Evolutionary conservation across 169 alveolate genomes (phyloP).

Genomic region (Eimeria necatrix): DNA sequence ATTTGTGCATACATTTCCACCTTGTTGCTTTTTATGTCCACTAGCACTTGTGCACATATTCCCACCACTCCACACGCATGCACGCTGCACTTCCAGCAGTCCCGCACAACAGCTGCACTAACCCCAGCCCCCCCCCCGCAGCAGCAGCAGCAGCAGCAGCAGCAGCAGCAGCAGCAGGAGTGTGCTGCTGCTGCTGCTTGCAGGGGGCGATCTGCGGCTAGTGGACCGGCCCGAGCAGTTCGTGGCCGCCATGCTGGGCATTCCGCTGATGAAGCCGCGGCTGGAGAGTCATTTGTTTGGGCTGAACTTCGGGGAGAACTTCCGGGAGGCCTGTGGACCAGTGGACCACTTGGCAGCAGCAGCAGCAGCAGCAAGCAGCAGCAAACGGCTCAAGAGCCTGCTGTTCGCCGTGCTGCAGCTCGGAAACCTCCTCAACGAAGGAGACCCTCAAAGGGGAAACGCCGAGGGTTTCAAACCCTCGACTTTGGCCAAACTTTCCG

Average conservation of each 20-base stretch:
- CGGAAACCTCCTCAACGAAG: constrained; percentile 92
- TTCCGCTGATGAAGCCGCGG: constrained; percentile 91
- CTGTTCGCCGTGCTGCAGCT: constrained; percentile 90
- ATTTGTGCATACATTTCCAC: no score
- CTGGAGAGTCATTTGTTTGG: constrained; percentile 92
- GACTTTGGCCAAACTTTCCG: constrained; percentile 90
- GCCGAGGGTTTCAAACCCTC: constrained; percentile 94
- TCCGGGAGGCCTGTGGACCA: constrained; percentile 89
- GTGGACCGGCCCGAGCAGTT: constrained; percentile 95
- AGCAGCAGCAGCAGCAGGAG: no score
- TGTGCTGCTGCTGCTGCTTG: no score
- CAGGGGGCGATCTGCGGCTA: constrained; percentile 92
- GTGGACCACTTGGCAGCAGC: constrained; percentile 88
- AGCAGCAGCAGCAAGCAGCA: constrained; percentile 89
- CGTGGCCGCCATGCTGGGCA: constrained; percentile 93
- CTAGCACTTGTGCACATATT: no score
- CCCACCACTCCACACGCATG: no score
- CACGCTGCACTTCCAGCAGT: no score
- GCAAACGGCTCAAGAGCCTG: constrained; percentile 87
- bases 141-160: no score
- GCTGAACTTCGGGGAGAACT: constrained; percentile 90
- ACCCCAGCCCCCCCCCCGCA: no score
- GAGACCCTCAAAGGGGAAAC: constrained; percentile 93
- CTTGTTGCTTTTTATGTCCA: no score
- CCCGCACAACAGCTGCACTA: no score